These are phyloP conservation scores for Neonectria ditissima DNA, from an alignment of 2,329 filamentous ascomycete genomes.

Conservation along the genomic window DNA sequence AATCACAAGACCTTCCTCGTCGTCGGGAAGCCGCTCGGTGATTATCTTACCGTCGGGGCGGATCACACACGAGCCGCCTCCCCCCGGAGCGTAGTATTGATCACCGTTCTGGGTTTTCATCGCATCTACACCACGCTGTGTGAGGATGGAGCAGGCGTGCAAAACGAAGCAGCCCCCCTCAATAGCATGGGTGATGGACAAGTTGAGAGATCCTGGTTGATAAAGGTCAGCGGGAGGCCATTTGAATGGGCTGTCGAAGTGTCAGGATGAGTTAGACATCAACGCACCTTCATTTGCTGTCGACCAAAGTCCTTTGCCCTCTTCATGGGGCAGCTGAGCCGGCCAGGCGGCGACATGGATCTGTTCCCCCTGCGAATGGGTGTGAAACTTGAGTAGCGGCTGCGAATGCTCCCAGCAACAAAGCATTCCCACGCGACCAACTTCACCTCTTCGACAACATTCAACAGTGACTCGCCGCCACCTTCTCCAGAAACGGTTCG, in stretches of 20 bases:
- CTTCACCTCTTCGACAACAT: background rate
- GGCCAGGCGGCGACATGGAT: background rate
- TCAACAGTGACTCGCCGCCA: conserved; percentile 60
- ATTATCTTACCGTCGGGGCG: background rate
- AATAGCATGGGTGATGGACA: background rate
- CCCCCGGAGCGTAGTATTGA: background rate
- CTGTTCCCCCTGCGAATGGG: background rate
- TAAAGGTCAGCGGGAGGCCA: background rate
- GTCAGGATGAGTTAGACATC: too few relatives aligned
- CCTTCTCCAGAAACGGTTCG: conserved; percentile 63
- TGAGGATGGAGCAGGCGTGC: background rate
- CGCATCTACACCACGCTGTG: background rate
- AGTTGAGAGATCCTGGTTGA: background rate
- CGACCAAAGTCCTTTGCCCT: background rate
- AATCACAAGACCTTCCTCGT: background rate
- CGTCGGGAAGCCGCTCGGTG: background rate
- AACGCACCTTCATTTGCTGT: background rate
- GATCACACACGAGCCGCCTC: background rate
- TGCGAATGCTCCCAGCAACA: background rate
- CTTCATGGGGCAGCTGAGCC: background rate
- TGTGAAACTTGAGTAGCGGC: background rate
- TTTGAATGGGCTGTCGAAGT: background rate
- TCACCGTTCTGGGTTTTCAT: background rate
- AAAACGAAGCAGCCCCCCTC: background rate
- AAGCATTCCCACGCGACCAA: background rate